A percentile compares a stretch with the other conserved stretches of the same genome.
These are phyloP conservation scores for Musa balbisiana DNA, from an alignment of 202 grass and related monocot genomes.

Conservation along the genomic window DNA sequence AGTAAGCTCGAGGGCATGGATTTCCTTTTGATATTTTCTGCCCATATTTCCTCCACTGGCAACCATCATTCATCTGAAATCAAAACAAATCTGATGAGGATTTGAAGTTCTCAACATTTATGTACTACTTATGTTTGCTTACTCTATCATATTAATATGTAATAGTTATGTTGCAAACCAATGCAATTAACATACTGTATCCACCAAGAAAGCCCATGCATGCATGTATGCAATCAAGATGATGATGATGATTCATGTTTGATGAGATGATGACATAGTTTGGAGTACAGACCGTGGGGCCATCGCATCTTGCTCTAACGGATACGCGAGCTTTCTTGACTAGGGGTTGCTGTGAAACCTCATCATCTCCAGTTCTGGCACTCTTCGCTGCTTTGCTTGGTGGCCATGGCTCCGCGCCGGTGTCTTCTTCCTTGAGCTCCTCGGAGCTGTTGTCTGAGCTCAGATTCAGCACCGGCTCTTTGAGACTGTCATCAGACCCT, in stretches of 20 bases:
- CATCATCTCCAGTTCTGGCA: not conserved
- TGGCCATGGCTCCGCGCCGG: slow-evolving; percentile 32
- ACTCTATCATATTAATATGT: not conserved
- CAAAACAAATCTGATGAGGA: slow-evolving; percentile 1
- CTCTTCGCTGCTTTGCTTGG: slow-evolving; percentile 34
- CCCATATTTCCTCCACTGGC: slow-evolving; percentile 97
- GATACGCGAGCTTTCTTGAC: slow-evolving; percentile 80
- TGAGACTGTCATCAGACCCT: slow-evolving; percentile 19
- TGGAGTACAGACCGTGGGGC: slow-evolving; percentile 35
- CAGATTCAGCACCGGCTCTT: not conserved
- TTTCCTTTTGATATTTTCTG: slow-evolving; percentile 92
- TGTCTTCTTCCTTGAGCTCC: slow-evolving; percentile 12
- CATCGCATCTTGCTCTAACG: slow-evolving; percentile 64
- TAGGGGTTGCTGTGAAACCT: slow-evolving; percentile 25
- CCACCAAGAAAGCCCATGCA: too few species aligned
- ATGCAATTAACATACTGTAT: not conserved
- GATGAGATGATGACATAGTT: too few species aligned
- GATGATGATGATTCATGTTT: too few species aligned
- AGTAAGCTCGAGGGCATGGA: slow-evolving; percentile 84
- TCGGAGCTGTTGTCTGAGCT: not conserved
- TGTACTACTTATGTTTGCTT: too few species aligned
- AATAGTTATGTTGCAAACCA: not conserved
- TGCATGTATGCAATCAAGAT: too few species aligned
- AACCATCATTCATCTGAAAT: slow-evolving; percentile 80
- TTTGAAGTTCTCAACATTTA: not conserved